A percentile compares a stretch with the other conserved stretches of the same genome.
phyloP scores from a whole-genome alignment of 768 basidiomycete species.

The Dioszegia hungarica region DNA sequence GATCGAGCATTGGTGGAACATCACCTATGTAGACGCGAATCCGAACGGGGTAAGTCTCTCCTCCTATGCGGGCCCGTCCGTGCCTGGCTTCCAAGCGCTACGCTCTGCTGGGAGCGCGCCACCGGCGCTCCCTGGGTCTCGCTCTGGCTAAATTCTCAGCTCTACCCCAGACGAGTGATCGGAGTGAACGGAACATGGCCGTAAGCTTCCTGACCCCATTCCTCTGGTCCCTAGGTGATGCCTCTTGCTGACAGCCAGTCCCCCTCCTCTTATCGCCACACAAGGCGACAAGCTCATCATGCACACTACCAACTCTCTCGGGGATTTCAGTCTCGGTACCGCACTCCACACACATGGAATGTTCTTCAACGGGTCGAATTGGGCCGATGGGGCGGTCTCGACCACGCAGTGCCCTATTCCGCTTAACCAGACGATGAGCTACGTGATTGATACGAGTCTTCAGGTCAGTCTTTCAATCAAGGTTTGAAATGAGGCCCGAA shows the following conservation, averaged over 20 bases:
- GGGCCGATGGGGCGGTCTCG: constrained; percentile 81
- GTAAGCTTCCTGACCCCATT: constrained; percentile 49
- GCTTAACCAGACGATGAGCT: constrained; percentile 64
- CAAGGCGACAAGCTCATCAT: constrained; percentile 68
- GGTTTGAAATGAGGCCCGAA: constrained; percentile 39
- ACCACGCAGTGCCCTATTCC: constrained; percentile 80
- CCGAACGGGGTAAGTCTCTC: constrained; percentile 66
- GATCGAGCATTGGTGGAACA: constrained; percentile 62
- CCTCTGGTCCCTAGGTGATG: too few species aligned
- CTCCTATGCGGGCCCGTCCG: not conserved
- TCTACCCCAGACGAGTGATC: constrained; percentile 63
- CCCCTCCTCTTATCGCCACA: constrained; percentile 71
- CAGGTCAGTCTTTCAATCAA: constrained; percentile 19
- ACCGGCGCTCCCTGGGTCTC: too few species aligned
- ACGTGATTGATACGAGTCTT: constrained; percentile 58
- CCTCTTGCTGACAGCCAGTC: constrained; percentile 55
- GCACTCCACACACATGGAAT: constrained; percentile 90
- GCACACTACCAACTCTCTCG: constrained; percentile 67
- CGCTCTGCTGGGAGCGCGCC: too few species aligned
- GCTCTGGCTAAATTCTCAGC: constrained; percentile 8
- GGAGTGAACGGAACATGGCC: constrained; percentile 94
- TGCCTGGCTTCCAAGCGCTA: too few species aligned
- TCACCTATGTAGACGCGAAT: constrained; percentile 76
- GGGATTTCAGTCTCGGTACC: constrained; percentile 54
- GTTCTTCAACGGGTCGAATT: constrained; percentile 81